Base-by-base conservation (phyloP, 1,284 basidiomycete species). In the Cryptococcus sp. region DNA sequence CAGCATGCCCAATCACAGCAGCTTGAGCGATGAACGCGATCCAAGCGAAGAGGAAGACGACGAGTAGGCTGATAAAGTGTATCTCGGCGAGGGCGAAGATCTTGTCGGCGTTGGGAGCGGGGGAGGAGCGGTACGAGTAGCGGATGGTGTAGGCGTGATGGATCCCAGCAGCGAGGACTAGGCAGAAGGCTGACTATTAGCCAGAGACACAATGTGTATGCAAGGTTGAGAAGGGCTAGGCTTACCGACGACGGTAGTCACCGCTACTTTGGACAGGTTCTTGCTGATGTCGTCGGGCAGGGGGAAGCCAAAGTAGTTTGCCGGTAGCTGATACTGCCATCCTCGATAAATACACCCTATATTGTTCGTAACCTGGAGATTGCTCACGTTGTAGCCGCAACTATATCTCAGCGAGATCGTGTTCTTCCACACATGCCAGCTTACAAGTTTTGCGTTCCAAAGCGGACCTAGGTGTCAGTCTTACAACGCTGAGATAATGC, bases 331-430 rank as follows among this genome's bases (percentile, higher is more conserved):
- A 34, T 52, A 67, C 44, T 63, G 56, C 37, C 47, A 67, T 19
- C 63, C 65, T 19, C 63, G 53, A 38, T 51, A 55, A 23, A 63
- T 59, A 48, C 65, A 67, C 5, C 65, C 65, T 14, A 63, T 41
- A 38, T 62, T 58, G 34, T 44, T 42, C 7, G 58, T 59, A 46
- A 63, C 57, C 18, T 59, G 55, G 14, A 65, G 52, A 33, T 65
- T 61, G 24, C 58, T 47, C n/a, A 63, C 60, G 49, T 65, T 65
- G 49, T 64, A 67, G 4, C 65, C 65, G 49, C 65, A 67, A 45
- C 59, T 61, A 24, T 3, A 31, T 33, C 25, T 16, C 31, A 16
- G 28, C 28, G 9, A 7, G 28, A 31, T 7, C 7, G 28, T 31
- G 14, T 14, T 31, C 28, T 31, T 31, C 7, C n/a, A n/a, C n/a